Evolutionary conservation across 2,329 filamentous ascomycete genomes (phyloP).

Genomic region (Fusarium annulatum): DNA sequence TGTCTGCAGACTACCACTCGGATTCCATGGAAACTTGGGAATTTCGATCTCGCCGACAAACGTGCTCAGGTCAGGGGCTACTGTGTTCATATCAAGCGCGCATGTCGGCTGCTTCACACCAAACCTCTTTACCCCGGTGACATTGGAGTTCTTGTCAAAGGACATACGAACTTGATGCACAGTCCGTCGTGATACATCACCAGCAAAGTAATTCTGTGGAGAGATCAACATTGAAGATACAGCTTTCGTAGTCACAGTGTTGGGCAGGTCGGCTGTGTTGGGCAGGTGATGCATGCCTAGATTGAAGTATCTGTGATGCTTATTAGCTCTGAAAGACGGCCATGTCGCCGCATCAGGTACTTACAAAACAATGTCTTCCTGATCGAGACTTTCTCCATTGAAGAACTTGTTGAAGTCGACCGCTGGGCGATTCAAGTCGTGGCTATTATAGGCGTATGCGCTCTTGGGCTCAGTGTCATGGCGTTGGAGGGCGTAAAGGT

Average conservation of each 20-base stretch:
- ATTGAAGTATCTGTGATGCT: constrained; percentile 17
- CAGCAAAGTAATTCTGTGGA: constrained; percentile 27
- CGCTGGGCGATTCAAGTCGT: constrained; percentile 57
- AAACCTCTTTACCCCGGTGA: constrained; percentile 24
- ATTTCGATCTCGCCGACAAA: constrained; percentile 33
- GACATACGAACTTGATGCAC: constrained; percentile 21
- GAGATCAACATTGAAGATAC: constrained; percentile 27
- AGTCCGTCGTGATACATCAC: constrained; percentile 23
- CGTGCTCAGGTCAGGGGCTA: constrained; percentile 7
- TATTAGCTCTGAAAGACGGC: not conserved
- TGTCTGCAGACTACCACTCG: constrained; percentile 32
- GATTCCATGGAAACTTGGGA: constrained; percentile 30
- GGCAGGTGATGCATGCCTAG: constrained; percentile 34
- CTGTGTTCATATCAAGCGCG: constrained; percentile 10
- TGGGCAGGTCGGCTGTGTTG: constrained; percentile 28
- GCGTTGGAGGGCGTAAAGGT: constrained; percentile 62
- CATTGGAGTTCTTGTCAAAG: constrained; percentile 4
- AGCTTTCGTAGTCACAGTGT: constrained; percentile 23
- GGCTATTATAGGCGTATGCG: constrained; percentile 58
- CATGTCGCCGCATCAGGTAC: rapidly evolving
- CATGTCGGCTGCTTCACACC: constrained; percentile 28
- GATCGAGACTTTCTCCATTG: constrained; percentile 18
- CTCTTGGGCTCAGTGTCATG: constrained; percentile 64
- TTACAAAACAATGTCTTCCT: constrained; percentile 32
- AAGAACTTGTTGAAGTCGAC: constrained; percentile 28